Evolutionary conservation across 108 stramenopile genomes (phyloP).

Genomic region (Cyclotella sp.): DNA sequence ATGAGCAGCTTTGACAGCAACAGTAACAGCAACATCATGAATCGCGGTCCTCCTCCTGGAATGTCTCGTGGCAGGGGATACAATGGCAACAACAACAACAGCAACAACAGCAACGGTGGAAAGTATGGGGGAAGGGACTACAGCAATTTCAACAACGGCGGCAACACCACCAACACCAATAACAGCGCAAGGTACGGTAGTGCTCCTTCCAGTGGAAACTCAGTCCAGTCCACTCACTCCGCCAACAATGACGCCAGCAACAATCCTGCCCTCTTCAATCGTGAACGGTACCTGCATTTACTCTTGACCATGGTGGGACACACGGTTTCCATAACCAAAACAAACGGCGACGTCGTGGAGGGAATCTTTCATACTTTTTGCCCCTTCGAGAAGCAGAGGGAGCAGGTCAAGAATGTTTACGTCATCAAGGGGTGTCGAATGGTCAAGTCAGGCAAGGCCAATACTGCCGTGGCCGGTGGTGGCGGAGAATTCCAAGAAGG

Average conservation of each 20-base stretch:
- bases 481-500: conserved; percentile 53
- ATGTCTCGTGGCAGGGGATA: not conserved
- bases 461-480: not conserved
- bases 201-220: not conserved
- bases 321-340: conserved; percentile 57
- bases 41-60: conserved; percentile 7
- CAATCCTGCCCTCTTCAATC: conserved; percentile 24
- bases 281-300: conserved; percentile 76
- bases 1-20: not conserved
- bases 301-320: conserved; percentile 71
- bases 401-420: conserved; percentile 62
- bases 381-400: conserved; percentile 54
- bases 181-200: not conserved
- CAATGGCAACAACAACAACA: not conserved
- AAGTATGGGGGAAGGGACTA: no score
- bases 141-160: not conserved
- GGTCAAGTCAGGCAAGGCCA: conserved; percentile 24
- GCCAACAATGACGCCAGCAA: not conserved
- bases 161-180: not conserved
- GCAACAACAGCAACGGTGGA: not conserved
- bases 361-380: conserved; percentile 81
- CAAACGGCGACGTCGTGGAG: conserved; percentile 71
- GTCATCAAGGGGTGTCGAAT: conserved; percentile 65
- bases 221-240: not conserved
- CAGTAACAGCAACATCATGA: not conserved